Base-by-base conservation (phyloP, 495 filamentous ascomycete genomes). In the Daldinia caldariorum region DNA sequence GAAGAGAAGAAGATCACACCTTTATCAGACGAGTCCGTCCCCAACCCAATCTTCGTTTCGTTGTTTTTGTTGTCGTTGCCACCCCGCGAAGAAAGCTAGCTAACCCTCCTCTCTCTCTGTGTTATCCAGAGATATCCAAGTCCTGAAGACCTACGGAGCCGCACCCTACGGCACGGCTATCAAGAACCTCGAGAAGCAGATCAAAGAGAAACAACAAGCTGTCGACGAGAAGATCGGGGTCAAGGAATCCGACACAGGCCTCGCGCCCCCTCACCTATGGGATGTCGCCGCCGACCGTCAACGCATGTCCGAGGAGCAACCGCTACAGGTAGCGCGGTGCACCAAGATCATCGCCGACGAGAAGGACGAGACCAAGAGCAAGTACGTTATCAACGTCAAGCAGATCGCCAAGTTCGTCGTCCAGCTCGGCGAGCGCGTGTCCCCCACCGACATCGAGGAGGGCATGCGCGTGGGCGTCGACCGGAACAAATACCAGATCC, bases 371-470 rank as follows among this genome's bases (percentile, higher is more conserved):
- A 93, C 97, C 72, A 99, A 99, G 88, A 95, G 91, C 88, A 98
- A 98, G 89, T 99, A 99, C 85, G 94, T 99, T 76, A 99, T 99
- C 87, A 99, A 98, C 81, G 95, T 99, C 71, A 99, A 99, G 83
- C 95, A 99, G 79, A 98, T 99, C 68, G 95, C 95, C 78, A 99
- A 99, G 82, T 99, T 99, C 74, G 95, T 99, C 50, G 95, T 99
- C 76, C 97, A 98, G 81, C 88, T 99, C 57, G 95, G 95, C 70
- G 95, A 99, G 79, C 90, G 96, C 54, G 94, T 99, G 66, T 94
- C 91, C 79, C 96, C 95, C 43, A 97, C 94, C 74, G 95, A 99
- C 89, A 98, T 99, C 76, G 95, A 99, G 76, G 95, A 99, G 78
- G 95, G 96, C 69, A 99, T 99, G 95, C 87, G 95, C 73, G 94